Evolutionary conservation across 345 rosid genomes (phyloP), one percentile per base, ranked within the genome.

Genomic region (Mangifera indica): DNA sequence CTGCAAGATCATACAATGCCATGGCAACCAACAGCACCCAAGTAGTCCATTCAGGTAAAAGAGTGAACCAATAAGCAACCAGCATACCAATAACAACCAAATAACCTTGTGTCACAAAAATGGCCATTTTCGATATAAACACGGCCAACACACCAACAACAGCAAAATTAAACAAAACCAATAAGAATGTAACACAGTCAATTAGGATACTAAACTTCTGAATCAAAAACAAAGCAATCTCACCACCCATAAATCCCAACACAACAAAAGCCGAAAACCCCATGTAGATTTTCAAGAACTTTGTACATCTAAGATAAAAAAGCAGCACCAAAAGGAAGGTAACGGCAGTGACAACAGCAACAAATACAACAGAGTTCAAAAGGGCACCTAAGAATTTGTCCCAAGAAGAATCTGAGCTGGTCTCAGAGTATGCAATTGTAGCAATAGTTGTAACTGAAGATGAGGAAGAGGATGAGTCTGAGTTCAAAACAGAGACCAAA

Each of bases 41-140:
- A 72, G 97, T 94, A 6, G 98, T 91, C 98, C 97, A 94, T 69
- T 94, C 97, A 66, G 98, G 97, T 29, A 94, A 75, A 60, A 90
- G 80, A 18, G 97, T 91, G 72, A 91, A 94, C 91, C 97, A 91
- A 83, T 84, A 94, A 71, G 98, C 98, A 74, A 91, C 97, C 62
- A 94, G 75, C 67, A 90, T 81, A 56, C 98, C 98, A 75, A 94
- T 91, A 20, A 82, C 76, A 65, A 94, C 95, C 81, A 93, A 83
- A 74, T 94, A 94, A 2, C 79, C 88, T 69, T 91, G 98, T 40
- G 97, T 88, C 52, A 91, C 87, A 68, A 94, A 66, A 73, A 94
- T 94, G 7, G 98, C 95, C 81, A 94, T 85, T 69, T 80, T 94
- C n/a, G 97, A 85, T 87, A 89, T 74, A 65, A 90, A 94, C 69